Evolutionary conservation across 139 green algal genomes (phyloP).

Genomic region (Chlorella ohadii): DNA sequence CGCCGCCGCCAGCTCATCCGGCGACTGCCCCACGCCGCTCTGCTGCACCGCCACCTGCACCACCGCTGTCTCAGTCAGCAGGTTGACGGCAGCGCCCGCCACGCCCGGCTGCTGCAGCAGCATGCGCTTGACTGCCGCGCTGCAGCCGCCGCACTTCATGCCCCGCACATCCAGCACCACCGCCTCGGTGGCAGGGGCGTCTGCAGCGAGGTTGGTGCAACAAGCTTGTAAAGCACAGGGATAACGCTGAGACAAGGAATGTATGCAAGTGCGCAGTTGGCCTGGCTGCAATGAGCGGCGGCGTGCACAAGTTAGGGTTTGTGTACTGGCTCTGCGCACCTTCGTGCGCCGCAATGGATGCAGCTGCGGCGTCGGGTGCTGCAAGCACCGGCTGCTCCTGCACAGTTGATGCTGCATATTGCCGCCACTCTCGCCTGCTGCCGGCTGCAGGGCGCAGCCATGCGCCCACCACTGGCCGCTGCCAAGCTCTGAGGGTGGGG

Average conservation of each 20-base stretch:
- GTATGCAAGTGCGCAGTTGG: neutral
- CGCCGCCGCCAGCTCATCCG: neutral
- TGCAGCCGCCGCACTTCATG: constrained; percentile 86
- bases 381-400: too few species aligned
- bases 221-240: too few species aligned
- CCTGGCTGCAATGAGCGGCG: too few species aligned
- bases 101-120: constrained; percentile 59
- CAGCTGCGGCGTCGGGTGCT: too few species aligned
- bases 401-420: too few species aligned
- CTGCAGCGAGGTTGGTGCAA: neutral
- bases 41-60: constrained; percentile 44
- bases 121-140: constrained; percentile 71
- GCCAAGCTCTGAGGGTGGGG: too few species aligned
- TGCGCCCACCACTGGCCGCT: too few species aligned
- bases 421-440: too few species aligned
- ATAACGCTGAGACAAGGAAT: neutral
- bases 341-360: too few species aligned
- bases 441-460: too few species aligned
- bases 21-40: neutral
- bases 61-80: constrained; percentile 76
- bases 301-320: too few species aligned
- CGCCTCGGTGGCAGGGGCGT: neutral
- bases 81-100: constrained; percentile 68
- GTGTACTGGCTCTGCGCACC: too few species aligned
- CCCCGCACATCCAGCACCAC: constrained; percentile 70